phyloP scores from a whole-genome alignment of 306 rosid species.

The Rosa lucieae region DNA sequence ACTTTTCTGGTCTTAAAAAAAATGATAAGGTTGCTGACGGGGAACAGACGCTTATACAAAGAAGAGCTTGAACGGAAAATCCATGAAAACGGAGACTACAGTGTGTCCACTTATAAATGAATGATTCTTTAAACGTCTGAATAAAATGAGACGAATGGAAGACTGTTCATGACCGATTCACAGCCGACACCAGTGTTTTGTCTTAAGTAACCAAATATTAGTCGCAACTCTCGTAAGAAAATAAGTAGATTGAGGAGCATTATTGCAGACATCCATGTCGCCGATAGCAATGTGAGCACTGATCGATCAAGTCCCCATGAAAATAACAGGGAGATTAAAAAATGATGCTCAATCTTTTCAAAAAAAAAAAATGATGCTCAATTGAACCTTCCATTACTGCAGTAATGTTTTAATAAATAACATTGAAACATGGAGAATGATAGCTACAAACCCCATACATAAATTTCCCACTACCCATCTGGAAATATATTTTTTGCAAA shows the following conservation, averaged over 20 bases:
- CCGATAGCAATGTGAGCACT: no score
- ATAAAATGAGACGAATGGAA: no score
- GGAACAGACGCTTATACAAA: background rate
- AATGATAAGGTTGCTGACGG: background rate
- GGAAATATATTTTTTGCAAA: constrained; percentile 47
- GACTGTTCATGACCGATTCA: background rate
- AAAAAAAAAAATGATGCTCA: constrained; percentile 43
- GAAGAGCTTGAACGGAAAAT: background rate
- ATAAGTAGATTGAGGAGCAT: background rate
- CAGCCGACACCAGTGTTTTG: no score
- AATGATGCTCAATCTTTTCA: constrained; percentile 51
- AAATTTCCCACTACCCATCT: constrained; percentile 40
- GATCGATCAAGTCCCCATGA: background rate
- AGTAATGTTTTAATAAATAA: constrained; percentile 47
- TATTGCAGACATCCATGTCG: background rate
- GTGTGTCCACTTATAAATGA: background rate
- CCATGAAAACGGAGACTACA: background rate
- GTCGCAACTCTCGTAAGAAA: background rate
- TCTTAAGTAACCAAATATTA: background rate
- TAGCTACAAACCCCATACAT: constrained; percentile 29
- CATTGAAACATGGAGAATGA: constrained; percentile 39
- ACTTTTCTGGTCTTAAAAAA: background rate
- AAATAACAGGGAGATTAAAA: background rate
- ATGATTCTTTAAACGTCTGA: background rate
- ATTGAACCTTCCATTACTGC: constrained; percentile 53